These are phyloP conservation scores for Cytospora leucostoma DNA, from an alignment of 2,329 filamentous ascomycete species.

Conservation along the genomic window DNA sequence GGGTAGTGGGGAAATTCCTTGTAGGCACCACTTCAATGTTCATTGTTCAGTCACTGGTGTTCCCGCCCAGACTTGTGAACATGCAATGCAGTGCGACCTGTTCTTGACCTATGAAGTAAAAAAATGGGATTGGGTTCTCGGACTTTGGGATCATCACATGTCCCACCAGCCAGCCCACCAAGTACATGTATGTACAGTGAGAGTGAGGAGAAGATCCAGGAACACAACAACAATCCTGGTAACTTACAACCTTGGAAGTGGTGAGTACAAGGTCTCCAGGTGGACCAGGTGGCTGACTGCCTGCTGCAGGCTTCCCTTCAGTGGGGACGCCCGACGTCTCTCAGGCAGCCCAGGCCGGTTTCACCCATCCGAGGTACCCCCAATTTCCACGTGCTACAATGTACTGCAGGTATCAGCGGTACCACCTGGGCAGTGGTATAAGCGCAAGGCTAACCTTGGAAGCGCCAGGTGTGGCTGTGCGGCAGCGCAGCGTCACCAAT, in stretches of 20 bases:
- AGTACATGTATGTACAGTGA: no score
- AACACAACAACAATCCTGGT: neutral
- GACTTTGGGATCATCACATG: neutral
- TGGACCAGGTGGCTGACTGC: no score
- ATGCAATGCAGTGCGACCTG: neutral
- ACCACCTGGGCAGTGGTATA: neutral
- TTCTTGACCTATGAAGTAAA: neutral
- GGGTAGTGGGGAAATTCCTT: neutral
- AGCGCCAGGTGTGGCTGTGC: slow-evolving; percentile 8
- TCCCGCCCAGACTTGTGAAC: no score
- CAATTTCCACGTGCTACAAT: neutral
- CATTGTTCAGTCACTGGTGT: no score
- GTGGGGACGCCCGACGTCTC: no score
- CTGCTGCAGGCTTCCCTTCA: no score
- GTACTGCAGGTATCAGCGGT: neutral
- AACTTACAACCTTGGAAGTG: neutral
- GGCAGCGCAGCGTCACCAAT: slow-evolving; percentile 2
- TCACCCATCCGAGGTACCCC: neutral
- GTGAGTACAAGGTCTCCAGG: no score
- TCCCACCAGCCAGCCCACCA: neutral
- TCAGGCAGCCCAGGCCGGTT: neutral
- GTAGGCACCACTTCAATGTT: neutral
- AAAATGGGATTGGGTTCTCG: neutral
- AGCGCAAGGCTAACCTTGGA: neutral
- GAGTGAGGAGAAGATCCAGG: neutral